Evolutionary conservation across 2,329 filamentous ascomycete genomes (phyloP), one percentile per base, ranked within the genome.

Genomic region (Phoma herbarum): DNA sequence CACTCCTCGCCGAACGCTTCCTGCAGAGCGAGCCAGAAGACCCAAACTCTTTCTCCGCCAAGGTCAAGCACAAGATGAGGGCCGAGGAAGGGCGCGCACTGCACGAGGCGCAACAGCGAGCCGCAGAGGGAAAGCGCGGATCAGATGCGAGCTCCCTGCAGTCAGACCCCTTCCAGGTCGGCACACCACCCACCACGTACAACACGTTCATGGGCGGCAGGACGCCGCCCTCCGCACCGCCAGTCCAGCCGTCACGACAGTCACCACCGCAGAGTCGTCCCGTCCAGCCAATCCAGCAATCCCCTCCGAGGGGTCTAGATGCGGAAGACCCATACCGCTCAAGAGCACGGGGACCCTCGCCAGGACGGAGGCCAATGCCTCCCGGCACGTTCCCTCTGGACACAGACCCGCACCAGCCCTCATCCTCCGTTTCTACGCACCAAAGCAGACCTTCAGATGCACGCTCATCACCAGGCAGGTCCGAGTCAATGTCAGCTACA

Each of bases 31-130:
- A 74, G 57, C 73, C 71, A 2, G 18, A 60, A 0, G 71, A 72
- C 35, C 76, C 80, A 1, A 75, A 78, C 54, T 82, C 81, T 0
- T 81, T 82, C 59, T 79, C 82, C 2, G 77, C 79, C 52, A 66
- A 70, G 25, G 64, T 83, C 9, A 82, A 81, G 54, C 81, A 81
- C 26, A 80, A 78, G 65, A 85, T 85, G 83, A 76, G 82, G 55
- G 77, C 77, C 9, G 83, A 85, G 58, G 83, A 85, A 72, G 83
- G 80, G 6, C 75, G 74, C 53, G 82, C 81, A 10, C 70, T 85
- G 51, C 82, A 84, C 46, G 75, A 81, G 46, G 79, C 75, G 35
- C 66, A 65, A 26, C 74, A 78, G 35, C 70, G 63, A 20, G 67
- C 66, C 26, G 58, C 53, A 3, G 62, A 63, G 22, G 48, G 58